Evolutionary conservation across 2,329 filamentous ascomycete genomes (phyloP).

Genomic region (Aspergillus tamarii): DNA sequence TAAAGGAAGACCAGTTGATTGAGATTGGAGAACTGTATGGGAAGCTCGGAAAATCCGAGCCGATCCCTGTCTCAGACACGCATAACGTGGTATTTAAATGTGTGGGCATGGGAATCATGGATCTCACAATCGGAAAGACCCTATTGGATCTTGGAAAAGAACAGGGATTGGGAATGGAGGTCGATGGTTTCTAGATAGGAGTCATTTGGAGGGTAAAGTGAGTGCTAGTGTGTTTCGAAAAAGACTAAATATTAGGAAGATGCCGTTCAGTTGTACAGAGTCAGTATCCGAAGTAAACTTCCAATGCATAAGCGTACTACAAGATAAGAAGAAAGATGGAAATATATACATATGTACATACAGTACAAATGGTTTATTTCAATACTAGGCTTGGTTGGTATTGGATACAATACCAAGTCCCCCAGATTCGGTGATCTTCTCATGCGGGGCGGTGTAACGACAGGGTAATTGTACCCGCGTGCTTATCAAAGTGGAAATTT

Average conservation of each 20-base stretch:
- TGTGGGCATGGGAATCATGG: conserved; percentile 56
- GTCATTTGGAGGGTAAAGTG: not conserved
- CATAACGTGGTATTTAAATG: conserved; percentile 55
- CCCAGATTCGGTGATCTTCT: not conserved
- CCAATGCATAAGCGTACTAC: not conserved
- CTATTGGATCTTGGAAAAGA: conserved; percentile 42
- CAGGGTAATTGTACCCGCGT: not conserved
- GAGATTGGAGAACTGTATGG: conserved; percentile 48
- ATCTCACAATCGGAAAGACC: conserved; percentile 50
- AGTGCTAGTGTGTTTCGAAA: not conserved
- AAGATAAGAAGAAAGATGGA: not conserved
- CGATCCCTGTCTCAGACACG: conserved; percentile 31
- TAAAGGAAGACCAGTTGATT: conserved; percentile 41
- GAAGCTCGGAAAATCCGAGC: conserved; percentile 16
- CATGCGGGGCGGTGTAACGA: conserved; percentile 5
- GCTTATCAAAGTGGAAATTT: conserved; percentile 9
- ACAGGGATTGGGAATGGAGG: conserved; percentile 35
- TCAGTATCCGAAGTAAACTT: not conserved
- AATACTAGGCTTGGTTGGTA: not conserved
- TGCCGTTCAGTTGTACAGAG: not conserved
- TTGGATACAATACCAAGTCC: not conserved
- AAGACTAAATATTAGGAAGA: not conserved
- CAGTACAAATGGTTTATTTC: no score
- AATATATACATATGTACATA: not conserved
- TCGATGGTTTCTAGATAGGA: conserved; percentile 40